Evolutionary conservation across 2,329 filamentous ascomycete species (phyloP), one percentile per base, ranked within the genome.

Genomic region (Pestalotiopsis sp.): DNA sequence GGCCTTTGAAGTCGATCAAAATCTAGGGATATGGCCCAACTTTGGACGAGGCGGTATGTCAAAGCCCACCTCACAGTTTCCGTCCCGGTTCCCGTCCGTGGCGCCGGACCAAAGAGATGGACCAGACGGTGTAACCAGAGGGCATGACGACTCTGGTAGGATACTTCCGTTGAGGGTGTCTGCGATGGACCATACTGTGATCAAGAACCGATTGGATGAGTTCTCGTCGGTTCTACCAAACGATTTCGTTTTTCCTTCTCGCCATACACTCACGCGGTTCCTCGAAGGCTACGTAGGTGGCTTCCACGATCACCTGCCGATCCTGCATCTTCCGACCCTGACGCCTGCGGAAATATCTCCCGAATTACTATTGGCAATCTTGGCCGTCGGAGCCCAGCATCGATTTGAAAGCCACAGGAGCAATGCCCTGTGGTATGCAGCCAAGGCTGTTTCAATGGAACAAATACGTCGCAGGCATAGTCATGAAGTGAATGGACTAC

Each of bases 231-330:
- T 90, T 4, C 76, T 91, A 24, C 87, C 89, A 0, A 81, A 79
- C 65, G 88, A 89, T 71, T 93, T 93, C 71, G 84, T 88, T 3
- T 86, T 93, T 63, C 91, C 91, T 1, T 92, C 90, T 4, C 85
- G 91, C 3, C 86, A 92, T 71, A 91, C 91, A 0, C 76, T 93
- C 35, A 89, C 88, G 2, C 81, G 91, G 40, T 93, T 92, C 70
- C 78, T 93, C 39, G 89, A 91, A 68, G 90, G 90, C 1, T 93
- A 92, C 72, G 86, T 92, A 65, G 87, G 85, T 68, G 90, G 90
- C 0, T 92, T 93, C 68, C 84, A 87, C 66, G 84, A 86, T 65
- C 83, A 86, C 68, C 74, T 87, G 0, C 85, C 85, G 0, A 84
- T 93, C 69, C 80, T 93, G 35, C 91, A 94, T 74, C 79, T 92